Percentiles rank a stretch among this genome's conserved stretches.
Evolutionary conservation across 371 early-diverging fungal species (phyloP).

Genomic region (Apophysomyces elegans): DNA sequence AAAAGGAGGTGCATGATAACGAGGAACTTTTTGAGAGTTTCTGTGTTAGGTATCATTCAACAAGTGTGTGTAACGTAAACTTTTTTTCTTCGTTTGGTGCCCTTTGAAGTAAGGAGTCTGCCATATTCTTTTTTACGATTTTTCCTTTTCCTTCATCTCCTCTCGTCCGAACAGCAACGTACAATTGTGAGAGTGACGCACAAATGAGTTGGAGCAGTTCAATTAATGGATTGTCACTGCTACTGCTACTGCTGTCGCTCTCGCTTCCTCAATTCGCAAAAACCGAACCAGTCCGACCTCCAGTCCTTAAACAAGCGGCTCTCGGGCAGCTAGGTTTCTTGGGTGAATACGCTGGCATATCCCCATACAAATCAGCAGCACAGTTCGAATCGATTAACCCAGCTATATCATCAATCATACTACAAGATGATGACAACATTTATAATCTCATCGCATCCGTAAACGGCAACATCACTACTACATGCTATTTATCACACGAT

Average conservation of each 20-base stretch:
- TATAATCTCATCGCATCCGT: slow-evolving; percentile 7
- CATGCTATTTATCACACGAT: not conserved
- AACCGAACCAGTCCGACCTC: slow-evolving; percentile 15
- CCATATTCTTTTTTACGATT: not conserved
- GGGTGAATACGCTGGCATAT: slow-evolving; percentile 48
- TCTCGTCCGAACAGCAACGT: slow-evolving; percentile 5
- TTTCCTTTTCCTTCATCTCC: slow-evolving; percentile 19
- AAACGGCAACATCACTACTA: slow-evolving; percentile 16
- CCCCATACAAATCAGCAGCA: slow-evolving; percentile 21
- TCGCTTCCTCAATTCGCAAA: slow-evolving; percentile 3
- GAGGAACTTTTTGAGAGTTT: no score
- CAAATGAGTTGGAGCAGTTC: slow-evolving; percentile 9
- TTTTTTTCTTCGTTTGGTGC: no score
- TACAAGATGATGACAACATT: slow-evolving; percentile 19
- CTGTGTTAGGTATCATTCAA: no score
- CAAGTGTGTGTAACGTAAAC: no score
- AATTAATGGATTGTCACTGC: slow-evolving; percentile 2
- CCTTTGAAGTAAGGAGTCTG: no score
- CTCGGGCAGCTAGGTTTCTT: slow-evolving; percentile 41
- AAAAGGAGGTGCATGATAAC: no score
- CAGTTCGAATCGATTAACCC: slow-evolving; percentile 30
- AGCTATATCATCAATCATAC: slow-evolving; percentile 17
- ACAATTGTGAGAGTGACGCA: slow-evolving; percentile 5
- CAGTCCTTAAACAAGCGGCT: slow-evolving; percentile 17
- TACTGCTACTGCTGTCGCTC: slow-evolving; percentile 6